Base-by-base conservation (phyloP, 495 filamentous ascomycete genomes). In the Podospora bellae-mahoneyi region DNA sequence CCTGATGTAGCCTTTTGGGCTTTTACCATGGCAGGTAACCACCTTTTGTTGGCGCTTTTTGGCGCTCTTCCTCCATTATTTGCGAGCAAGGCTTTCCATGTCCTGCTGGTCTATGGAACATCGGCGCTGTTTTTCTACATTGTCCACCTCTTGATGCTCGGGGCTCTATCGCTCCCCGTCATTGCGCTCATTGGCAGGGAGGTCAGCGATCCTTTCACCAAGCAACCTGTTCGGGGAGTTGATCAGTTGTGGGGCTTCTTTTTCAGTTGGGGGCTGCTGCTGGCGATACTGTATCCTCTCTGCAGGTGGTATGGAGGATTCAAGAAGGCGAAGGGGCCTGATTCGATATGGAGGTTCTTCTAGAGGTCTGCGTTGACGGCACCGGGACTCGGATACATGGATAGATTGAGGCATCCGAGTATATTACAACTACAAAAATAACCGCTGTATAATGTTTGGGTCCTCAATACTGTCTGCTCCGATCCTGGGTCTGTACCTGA, bases 101-200 rank as follows among this genome's bases (percentile, higher is more conserved):
- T 73, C 6, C 68, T 79, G 19, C 67, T 78, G 20, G 72, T 72
- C 4, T 78, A 71, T 62, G 77, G 77, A 63, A 77, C 72, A 15
- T 79, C 77, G 30, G 72, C 77, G 15, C 65, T 79, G 4, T 79
- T 79, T 68, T 79, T 78, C 66, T 77, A 77, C 53, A 66, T 77
- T 19, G 28, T 70, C 0, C 72, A 78, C 64, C 62, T 78, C 26
- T 55, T 70, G 15, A 39, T 80, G 54, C n/a, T 72, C 6, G 65
- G 72, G 32, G 60, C 19, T 18, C 34, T 75, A 2, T 72, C 65
- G 7, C 20, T 3, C 0, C 16, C 54, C 4, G 15, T 67, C 23
- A 64, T 63, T 13, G 59, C 58, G 3, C 28, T 60, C 26, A 60
- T 74, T 4, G 76, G 75, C 13, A 67, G 67, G 16, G 56, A 20